A percentile compares a stretch with the other conserved stretches of the same genome.
Conservation (phyloP, 176 grass and related monocot species). For the Paspalum vaginatum region DNA sequence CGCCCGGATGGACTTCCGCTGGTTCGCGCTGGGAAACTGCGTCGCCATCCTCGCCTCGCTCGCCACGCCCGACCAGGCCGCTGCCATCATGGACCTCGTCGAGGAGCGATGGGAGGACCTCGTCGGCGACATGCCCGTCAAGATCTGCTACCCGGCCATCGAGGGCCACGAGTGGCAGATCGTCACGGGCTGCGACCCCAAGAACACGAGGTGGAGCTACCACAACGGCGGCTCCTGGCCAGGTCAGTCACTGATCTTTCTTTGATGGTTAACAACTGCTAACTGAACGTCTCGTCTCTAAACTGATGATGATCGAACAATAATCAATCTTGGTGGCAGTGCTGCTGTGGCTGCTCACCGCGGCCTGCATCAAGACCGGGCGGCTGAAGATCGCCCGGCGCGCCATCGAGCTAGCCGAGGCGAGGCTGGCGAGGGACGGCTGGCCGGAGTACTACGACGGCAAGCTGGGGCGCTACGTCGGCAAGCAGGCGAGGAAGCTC, state of each 20-base stretch:
- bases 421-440: slow-evolving; percentile 72
- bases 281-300: too few species aligned
- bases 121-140: slow-evolving; percentile 89
- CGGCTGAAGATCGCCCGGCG: slow-evolving; percentile 76
- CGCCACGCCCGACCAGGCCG: slow-evolving; percentile 80
- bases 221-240: slow-evolving; percentile 97
- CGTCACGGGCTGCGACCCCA: slow-evolving; percentile 85
- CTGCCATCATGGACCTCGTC: slow-evolving; percentile 89
- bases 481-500: slow-evolving; percentile 93
- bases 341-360: slow-evolving; percentile 86
- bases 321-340: slow-evolving; percentile 13
- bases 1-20: slow-evolving; percentile 90
- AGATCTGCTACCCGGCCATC: slow-evolving; percentile 85
- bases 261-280: background rate
- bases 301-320: too few species aligned
- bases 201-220: slow-evolving; percentile 97
- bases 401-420: slow-evolving; percentile 71
- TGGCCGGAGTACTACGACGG: slow-evolving; percentile 98
- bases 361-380: slow-evolving; percentile 89
- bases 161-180: slow-evolving; percentile 82
- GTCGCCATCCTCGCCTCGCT: slow-evolving; percentile 87
- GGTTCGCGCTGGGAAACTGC: slow-evolving; percentile 91
- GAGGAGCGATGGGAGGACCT: slow-evolving; percentile 94
- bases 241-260: slow-evolving; percentile 26
- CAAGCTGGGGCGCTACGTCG: slow-evolving; percentile 72